These are phyloP conservation scores for Phytophthora hibernalis DNA, from an alignment of 352 stramenopile genomes.

Conservation along the genomic window DNA sequence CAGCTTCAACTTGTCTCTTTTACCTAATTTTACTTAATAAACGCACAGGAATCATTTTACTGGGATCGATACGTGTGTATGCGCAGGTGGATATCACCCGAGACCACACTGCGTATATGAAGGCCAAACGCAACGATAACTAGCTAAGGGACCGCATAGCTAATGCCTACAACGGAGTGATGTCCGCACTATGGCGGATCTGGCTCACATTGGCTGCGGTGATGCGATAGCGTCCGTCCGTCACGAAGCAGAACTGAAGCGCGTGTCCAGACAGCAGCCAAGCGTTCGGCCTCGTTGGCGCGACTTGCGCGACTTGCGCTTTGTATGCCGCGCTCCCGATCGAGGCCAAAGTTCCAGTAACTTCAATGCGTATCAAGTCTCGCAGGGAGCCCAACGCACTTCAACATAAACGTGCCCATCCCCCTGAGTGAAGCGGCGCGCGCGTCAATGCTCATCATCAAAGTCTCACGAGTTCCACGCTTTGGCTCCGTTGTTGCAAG, in stretches of 20 bases:
- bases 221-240: too few species aligned
- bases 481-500: not conserved
- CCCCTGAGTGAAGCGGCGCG: constrained; percentile 42
- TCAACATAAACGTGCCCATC: constrained; percentile 47
- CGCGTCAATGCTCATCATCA: constrained; percentile 24
- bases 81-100: too few species aligned
- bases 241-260: not conserved
- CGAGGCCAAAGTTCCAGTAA: constrained; percentile 22
- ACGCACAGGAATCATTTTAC: too few species aligned
- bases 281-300: not conserved
- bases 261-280: constrained; percentile 10
- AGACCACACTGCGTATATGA: too few species aligned
- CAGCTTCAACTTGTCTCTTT: not conserved
- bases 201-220: too few species aligned
- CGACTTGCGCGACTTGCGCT: constrained; percentile 17
- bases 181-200: too few species aligned
- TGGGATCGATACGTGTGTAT: too few species aligned
- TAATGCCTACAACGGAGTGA: too few species aligned
- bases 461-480: not conserved
- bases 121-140: too few species aligned
- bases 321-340: constrained; percentile 23
- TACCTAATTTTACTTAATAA: not conserved
- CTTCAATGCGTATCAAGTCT: constrained; percentile 61
- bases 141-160: too few species aligned
- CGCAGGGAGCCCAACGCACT: constrained; percentile 38